Percentiles rank a stretch among this genome's conserved stretches.
These are phyloP conservation scores for Lactuca sativa DNA, from an alignment of 129 eudicot genomes.

Conservation along the genomic window DNA sequence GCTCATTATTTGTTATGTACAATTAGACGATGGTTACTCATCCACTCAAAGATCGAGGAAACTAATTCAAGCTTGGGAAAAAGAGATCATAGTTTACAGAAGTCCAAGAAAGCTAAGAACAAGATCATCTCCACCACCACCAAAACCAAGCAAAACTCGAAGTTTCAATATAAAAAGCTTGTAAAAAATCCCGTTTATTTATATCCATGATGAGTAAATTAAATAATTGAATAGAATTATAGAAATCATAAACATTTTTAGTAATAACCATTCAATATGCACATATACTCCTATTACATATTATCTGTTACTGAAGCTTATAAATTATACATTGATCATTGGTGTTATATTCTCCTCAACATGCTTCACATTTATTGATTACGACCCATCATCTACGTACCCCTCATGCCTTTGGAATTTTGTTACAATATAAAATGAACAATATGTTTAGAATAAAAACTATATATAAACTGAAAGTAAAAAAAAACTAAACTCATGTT, in stretches of 20 bases:
- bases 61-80: constrained; percentile 11
- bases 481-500: background rate
- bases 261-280: background rate
- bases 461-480: too few relatives aligned
- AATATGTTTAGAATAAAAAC: too few relatives aligned
- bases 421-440: too few relatives aligned
- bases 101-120: constrained; percentile 17
- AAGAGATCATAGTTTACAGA: background rate
- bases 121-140: constrained; percentile 10
- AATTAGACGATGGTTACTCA: background rate
- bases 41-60: background rate
- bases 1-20: background rate
- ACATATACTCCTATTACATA: background rate
- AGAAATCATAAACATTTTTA: background rate
- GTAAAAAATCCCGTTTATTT: background rate
- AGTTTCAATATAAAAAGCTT: background rate
- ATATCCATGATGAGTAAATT: background rate
- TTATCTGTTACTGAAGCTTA: too few relatives aligned
- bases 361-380: too few relatives aligned
- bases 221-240: background rate
- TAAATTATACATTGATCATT: too few relatives aligned
- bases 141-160: constrained; percentile 12
- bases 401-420: too few relatives aligned
- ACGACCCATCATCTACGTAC: too few relatives aligned
- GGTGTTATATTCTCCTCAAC: background rate